A percentile compares a stretch with the other conserved stretches of the same genome.
These are phyloP conservation scores for Tanacetum coccineum DNA, from an alignment of 129 eudicot species.

Conservation along the genomic window DNA sequence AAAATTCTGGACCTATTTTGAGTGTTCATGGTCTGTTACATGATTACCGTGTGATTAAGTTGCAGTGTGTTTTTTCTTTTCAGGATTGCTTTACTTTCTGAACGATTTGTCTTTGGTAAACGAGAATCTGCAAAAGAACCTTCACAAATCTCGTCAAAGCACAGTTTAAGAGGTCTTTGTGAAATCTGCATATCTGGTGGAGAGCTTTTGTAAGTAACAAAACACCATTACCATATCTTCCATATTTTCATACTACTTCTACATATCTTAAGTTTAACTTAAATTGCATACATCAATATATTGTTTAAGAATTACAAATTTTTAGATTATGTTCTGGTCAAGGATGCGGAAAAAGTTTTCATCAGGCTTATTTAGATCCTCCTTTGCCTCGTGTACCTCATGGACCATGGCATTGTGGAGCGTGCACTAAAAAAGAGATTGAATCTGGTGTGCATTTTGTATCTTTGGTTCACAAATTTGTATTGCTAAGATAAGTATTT, in stretches of 20 bases:
- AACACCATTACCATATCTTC: background rate
- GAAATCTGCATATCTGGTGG: background rate
- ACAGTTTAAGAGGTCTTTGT: background rate
- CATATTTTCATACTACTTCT: background rate
- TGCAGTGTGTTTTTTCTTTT: background rate
- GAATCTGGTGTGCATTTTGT: constrained; percentile 34
- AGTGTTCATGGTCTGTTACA: background rate
- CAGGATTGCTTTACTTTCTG: background rate
- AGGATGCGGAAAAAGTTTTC: background rate
- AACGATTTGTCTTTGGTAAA: background rate
- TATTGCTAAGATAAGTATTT: background rate
- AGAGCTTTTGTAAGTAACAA: background rate
- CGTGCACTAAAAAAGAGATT: constrained; percentile 35
- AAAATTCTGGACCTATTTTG: background rate
- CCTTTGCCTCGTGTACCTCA: constrained; percentile 24
- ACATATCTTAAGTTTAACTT: background rate
- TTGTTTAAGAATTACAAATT: background rate
- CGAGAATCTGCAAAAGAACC: constrained; percentile 7
- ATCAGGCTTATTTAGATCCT: constrained; percentile 26
- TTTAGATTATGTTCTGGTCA: background rate
- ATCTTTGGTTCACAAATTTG: constrained; percentile 24
- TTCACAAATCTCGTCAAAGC: background rate
- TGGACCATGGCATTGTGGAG: constrained; percentile 42
- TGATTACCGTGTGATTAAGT: background rate
- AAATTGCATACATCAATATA: background rate